Evolutionary conservation across 495 filamentous ascomycete species (phyloP).

Genomic region (Astrocystis sublimbata): DNA sequence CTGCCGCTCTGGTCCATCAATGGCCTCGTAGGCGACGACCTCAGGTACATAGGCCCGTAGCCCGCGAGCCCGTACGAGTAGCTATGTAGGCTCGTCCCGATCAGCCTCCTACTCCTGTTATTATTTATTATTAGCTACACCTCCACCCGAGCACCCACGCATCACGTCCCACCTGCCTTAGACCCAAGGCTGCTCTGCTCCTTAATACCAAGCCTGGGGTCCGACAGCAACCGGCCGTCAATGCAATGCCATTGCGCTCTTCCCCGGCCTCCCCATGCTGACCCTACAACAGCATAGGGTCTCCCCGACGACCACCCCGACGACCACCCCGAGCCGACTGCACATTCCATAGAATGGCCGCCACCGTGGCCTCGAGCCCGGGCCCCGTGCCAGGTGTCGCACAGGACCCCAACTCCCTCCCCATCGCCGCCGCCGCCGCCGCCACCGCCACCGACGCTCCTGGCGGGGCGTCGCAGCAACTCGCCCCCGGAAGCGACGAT

Average conservation of each 20-base stretch:
- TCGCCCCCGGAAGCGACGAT: conserved; percentile 12
- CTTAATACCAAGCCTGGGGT: conserved; percentile 12
- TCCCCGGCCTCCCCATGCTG: conserved; percentile 15
- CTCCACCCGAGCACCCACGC: too few relatives aligned
- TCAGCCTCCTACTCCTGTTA: conserved; percentile 13
- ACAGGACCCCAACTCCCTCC: conserved; percentile 24
- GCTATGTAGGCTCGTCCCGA: too few relatives aligned
- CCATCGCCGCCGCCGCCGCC: conserved; percentile 5
- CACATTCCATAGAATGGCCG: conserved; percentile 25
- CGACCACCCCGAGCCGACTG: conserved; percentile 4
- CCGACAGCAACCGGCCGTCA: background rate
- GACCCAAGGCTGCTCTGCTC: conserved; percentile 8
- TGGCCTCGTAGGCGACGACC: too few relatives aligned
- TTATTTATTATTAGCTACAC: conserved; percentile 13
- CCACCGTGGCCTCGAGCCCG: conserved; percentile 29
- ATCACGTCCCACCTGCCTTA: too few relatives aligned
- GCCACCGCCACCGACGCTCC: background rate
- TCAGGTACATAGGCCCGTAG: too few relatives aligned
- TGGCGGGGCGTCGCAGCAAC: conserved; percentile 16
- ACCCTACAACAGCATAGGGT: conserved; percentile 11
- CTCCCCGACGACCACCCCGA: too few relatives aligned
- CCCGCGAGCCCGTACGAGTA: too few relatives aligned
- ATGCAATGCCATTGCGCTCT: conserved; percentile 15
- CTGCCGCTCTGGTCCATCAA: too few relatives aligned
- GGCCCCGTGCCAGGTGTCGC: conserved; percentile 26